A percentile compares a stretch with the other conserved stretches of the same genome.
Conservation (phyloP, 2,329 filamentous ascomycete species). For the Bipolaris oryzae region DNA sequence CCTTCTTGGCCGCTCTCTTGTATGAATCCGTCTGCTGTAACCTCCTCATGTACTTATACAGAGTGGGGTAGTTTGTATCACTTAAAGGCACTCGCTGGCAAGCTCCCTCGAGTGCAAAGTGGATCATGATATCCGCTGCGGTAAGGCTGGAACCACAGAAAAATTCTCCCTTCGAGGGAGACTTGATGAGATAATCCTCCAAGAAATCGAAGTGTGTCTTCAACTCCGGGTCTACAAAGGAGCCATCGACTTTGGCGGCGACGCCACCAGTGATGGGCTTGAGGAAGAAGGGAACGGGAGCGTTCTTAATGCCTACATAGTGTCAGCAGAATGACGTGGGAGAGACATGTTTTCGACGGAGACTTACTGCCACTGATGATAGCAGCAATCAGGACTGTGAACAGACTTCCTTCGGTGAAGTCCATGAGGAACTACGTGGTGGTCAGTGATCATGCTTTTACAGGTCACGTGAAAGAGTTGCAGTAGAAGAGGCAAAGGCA, state of each 20-base stretch:
- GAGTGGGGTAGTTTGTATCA: constrained; percentile 53
- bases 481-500: not conserved
- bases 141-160: constrained; percentile 58
- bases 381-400: constrained; percentile 70
- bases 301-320: constrained; percentile 49
- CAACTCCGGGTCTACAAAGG: constrained; percentile 56
- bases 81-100: constrained; percentile 46
- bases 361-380: constrained; percentile 60
- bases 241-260: constrained; percentile 54
- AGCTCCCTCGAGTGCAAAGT: constrained; percentile 58
- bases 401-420: constrained; percentile 83
- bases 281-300: constrained; percentile 71
- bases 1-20: constrained; percentile 56
- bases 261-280: constrained; percentile 66
- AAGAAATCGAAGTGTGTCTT: constrained; percentile 58
- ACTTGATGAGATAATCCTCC: constrained; percentile 56
- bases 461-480: not conserved
- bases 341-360: not conserved
- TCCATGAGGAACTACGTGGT: constrained; percentile 64
- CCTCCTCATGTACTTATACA: constrained; percentile 54
- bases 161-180: constrained; percentile 57
- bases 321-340: constrained; percentile 3
- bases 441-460: constrained; percentile 4
- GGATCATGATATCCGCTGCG: constrained; percentile 60
- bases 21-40: constrained; percentile 55